Evolutionary conservation across 2,329 filamentous ascomycete species (phyloP).

Genomic region (Fusarium longipes): DNA sequence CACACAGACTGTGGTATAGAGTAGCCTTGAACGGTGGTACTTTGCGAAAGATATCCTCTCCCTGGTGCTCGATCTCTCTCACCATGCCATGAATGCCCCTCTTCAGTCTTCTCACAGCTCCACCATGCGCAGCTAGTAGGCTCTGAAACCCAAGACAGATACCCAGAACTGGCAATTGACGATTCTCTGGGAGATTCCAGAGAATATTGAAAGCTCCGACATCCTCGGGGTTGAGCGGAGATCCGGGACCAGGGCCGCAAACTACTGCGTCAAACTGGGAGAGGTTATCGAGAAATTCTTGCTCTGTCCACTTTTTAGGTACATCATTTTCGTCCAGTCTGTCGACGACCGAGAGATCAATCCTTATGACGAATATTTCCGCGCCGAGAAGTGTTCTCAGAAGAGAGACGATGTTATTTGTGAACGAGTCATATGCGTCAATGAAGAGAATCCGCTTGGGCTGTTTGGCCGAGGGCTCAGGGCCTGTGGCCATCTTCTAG

Average conservation of each 20-base stretch:
- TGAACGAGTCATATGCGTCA: conserved; percentile 97
- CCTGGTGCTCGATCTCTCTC: conserved; percentile 70
- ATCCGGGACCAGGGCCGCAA: conserved; percentile 89
- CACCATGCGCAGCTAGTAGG: conserved; percentile 75
- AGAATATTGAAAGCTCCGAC: conserved; percentile 83
- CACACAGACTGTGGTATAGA: conserved; percentile 77
- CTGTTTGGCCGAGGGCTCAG: conserved; percentile 23
- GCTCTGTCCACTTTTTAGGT: conserved; percentile 55
- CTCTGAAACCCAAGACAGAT: conserved; percentile 93
- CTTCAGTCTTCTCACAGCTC: conserved; percentile 71
- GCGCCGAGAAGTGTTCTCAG: conserved; percentile 76
- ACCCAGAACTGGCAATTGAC: conserved; percentile 81
- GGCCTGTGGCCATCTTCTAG: conserved; percentile 39
- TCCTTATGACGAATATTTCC: conserved; percentile 64
- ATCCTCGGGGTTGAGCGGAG: conserved; percentile 77
- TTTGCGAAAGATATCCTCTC: conserved; percentile 72
- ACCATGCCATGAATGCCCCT: conserved; percentile 87
- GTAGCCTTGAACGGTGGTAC: conserved; percentile 74
- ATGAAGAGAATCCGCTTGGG: conserved; percentile 78
- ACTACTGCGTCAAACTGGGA: conserved; percentile 83
- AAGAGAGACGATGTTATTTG: conserved; percentile 91
- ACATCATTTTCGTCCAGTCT: conserved; percentile 13
- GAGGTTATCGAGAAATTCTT: conserved; percentile 55
- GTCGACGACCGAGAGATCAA: conserved; percentile 63
- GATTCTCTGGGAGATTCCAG: conserved; percentile 72